phyloP scores from a whole-genome alignment of 345 rosid genomes.

The Euphorbia tirucalli region DNA sequence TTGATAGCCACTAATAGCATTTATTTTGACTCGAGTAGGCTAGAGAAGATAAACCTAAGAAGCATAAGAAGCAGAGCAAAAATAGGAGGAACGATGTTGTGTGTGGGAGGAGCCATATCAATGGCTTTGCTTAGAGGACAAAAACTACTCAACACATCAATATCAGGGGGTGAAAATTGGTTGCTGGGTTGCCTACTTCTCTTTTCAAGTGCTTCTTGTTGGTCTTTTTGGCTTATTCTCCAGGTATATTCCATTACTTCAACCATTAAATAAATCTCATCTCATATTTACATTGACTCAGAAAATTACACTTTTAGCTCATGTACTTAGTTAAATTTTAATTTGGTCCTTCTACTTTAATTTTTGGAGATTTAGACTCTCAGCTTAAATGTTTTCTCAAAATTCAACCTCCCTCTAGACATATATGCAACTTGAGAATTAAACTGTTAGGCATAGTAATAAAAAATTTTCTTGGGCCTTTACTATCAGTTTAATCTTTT shows the following conservation, averaged over 20 bases:
- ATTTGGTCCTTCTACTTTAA: no score
- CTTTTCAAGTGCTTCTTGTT: conserved; percentile 56
- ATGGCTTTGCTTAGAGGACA: conserved; percentile 74
- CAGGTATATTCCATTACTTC: conserved; percentile 51
- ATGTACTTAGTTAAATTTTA: no score
- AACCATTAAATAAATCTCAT: no score
- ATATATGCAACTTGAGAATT: no score
- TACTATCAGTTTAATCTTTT: no score
- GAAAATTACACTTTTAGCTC: no score
- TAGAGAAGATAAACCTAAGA: conserved; percentile 53
- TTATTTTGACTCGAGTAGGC: conserved; percentile 35
- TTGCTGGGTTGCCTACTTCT: conserved; percentile 58
- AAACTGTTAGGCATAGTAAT: no score
- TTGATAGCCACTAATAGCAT: background rate
- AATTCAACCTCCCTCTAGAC: no score
- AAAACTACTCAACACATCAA: conserved; percentile 52
- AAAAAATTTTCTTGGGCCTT: no score
- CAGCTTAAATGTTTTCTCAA: no score
- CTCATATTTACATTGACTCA: no score
- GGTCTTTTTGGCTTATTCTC: conserved; percentile 73
- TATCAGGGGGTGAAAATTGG: conserved; percentile 38
- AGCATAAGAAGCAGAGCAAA: conserved; percentile 60
- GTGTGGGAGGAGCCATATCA: conserved; percentile 59
- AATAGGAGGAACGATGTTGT: conserved; percentile 53
- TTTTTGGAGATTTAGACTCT: no score